phyloP scores from a whole-genome alignment of 768 basidiomycete species.

The Trametopsis cervina region DNA sequence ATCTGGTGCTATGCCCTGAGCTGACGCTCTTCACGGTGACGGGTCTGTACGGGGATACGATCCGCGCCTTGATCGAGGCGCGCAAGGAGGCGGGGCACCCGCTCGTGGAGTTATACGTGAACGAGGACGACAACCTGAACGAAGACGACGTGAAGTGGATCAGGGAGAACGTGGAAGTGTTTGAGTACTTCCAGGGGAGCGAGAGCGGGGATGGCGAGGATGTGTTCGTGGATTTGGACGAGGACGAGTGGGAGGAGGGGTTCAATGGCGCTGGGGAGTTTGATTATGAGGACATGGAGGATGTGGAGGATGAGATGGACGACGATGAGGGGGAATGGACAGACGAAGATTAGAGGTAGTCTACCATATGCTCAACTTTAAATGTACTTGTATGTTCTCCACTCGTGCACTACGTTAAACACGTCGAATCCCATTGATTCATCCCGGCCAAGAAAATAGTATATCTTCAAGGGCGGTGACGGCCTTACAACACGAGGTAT shows the following conservation, averaged over 20 bases:
- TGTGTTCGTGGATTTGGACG: conserved; percentile 17
- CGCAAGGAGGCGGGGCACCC: conserved; percentile 38
- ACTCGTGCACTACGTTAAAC: no score
- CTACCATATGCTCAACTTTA: no score
- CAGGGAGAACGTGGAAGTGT: conserved; percentile 37
- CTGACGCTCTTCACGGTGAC: conserved; percentile 42
- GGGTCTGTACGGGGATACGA: conserved; percentile 31
- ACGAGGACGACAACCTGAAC: conserved; percentile 35
- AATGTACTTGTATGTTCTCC: no score
- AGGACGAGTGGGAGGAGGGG: conserved; percentile 18
- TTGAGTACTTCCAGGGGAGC: conserved; percentile 48
- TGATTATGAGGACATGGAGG: conserved; percentile 23
- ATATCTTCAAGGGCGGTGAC: no score
- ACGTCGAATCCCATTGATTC: no score
- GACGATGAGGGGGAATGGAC: conserved; percentile 16
- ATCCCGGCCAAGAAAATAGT: no score
- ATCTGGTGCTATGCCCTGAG: conserved; percentile 28
- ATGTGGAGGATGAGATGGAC: conserved; percentile 14
- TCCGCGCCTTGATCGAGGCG: conserved; percentile 40
- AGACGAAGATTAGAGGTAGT: conserved; percentile 14
- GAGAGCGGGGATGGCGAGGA: conserved; percentile 45
- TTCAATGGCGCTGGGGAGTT: conserved; percentile 16
- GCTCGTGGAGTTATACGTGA: conserved; percentile 39
- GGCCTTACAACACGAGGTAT: no score
- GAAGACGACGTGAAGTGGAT: conserved; percentile 45